Evolutionary conservation across 2,329 filamentous ascomycete species (phyloP), one percentile per base, ranked within the genome.

Genomic region (Alternaria ethzedia): DNA sequence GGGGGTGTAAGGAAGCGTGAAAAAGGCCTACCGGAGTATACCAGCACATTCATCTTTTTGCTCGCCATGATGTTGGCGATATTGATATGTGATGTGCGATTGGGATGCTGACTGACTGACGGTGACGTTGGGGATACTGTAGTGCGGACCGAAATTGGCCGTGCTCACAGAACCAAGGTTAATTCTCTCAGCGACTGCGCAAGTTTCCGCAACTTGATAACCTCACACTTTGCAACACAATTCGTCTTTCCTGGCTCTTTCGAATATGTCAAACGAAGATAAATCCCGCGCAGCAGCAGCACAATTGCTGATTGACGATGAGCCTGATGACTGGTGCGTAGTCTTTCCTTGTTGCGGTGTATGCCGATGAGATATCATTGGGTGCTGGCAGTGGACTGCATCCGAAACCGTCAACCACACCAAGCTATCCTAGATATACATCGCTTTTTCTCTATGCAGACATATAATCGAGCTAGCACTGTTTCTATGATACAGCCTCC

Each of bases 241-340:
- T 21, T 30, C 20, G 41, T 36, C 44, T 46, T 25, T 45, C 36
- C 52, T 55, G 57, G 32, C 57, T 67, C 54, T 65, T 65, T 49
- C 15, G 66, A 28, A 71, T 47, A 89, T 89, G 88, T 86, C 89
- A 12, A 88, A 88, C 66, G 83, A 87, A 62, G 85, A 87, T 64
- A 86, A 84, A 46, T 66, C 67, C 57, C 65, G 63, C 41, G 70
- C 64, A 28, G 66, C 72, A 17, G 71, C 79, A 17, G 76, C 81
- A 54, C 76, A 84, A 12, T 55, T 70, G 26, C 84, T 87, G 47
- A 88, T 89, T 41, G 92, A 95, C 61, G 94, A 97, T 81, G 95
- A 97, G 81, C 92, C 92, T 5, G 96, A 98, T 85, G 95, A 97
- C 64, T 98, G 95, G 96, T 98, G 84, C 81, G 87, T 75, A n/a